Evolutionary conservation across 2,329 filamentous ascomycete species (phyloP), one percentile per base, ranked within the genome.

Genomic region (Fusarium tuaranense): DNA sequence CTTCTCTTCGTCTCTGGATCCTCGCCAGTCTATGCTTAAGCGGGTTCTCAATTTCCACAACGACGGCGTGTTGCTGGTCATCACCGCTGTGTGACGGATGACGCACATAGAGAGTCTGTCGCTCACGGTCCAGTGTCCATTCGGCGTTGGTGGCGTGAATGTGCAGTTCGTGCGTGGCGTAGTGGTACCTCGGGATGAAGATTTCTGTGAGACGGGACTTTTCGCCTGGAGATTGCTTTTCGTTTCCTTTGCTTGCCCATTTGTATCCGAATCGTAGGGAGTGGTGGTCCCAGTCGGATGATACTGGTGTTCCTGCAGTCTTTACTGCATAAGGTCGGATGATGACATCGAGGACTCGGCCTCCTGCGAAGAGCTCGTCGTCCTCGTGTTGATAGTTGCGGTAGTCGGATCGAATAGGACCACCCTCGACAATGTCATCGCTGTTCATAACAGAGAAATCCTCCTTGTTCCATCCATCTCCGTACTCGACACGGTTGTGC

Each of bases 391-490:
- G 51, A 7, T 75, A 36, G 36, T 84, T 83, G n/a, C 81, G 76
- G 63, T 83, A 82, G 59, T 85, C 81, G 5, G 68, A 70, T 4
- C 70, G 76, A 0, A 78, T 74, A 1, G 80, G 76, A 2, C 71
- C 70, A 12, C 80, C 72, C 9, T 80, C 80, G 1, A 78, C 76
- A 12, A 76, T 71, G 0, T 78, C 77, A 63, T 84, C 80, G 22
- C 82, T 79, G 9, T 84, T 84, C 22, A 85, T 76, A 27, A 85
- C 74, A 0, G 84, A 85, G 60, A 85, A 85, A 55, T 85, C 84
- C 65, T 85, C 84, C 64, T 82, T 84, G 66, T 85, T 85, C 84
- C 84, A 85, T 2, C 83, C 82, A 13, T 85, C 84, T 0, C 84
- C 84, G 10, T 83, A 83, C 70, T 82, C 81, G 36, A 82, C 78